These are phyloP conservation scores for Mortierella sp. DNA, from an alignment of 371 early-diverging fungal species.

Conservation along the genomic window DNA sequence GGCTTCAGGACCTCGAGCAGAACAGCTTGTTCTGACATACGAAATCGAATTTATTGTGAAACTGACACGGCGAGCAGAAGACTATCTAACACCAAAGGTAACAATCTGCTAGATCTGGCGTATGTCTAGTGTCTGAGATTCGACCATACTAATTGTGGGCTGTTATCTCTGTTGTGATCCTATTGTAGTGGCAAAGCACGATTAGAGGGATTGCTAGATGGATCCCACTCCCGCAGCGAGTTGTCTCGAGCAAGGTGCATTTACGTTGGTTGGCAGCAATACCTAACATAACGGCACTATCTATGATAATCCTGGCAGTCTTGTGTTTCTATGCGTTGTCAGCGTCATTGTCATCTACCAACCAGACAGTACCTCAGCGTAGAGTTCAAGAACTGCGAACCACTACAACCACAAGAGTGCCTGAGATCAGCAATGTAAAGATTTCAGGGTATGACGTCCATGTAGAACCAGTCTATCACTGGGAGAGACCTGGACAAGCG, in stretches of 20 bases:
- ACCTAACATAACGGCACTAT: conserved; percentile 36
- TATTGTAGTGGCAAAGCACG: conserved; percentile 23
- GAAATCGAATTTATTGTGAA: conserved; percentile 42
- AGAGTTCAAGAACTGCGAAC: neutral
- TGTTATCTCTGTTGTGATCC: neutral
- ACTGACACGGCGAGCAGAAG: conserved; percentile 26
- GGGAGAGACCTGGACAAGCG: conserved; percentile 38
- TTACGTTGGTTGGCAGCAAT: conserved; percentile 47
- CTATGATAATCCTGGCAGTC: conserved; percentile 27
- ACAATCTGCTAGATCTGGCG: too few relatives aligned
- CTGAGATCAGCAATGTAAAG: neutral
- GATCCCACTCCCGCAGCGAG: conserved; percentile 25
- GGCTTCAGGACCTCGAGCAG: conserved; percentile 22
- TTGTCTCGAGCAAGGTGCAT: conserved; percentile 29
- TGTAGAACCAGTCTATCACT: conserved; percentile 33
- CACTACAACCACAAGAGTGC: conserved; percentile 1
- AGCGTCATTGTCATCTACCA: conserved; percentile 7
- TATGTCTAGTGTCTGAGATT: neutral
- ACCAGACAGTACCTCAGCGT: neutral
- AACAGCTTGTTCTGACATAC: conserved; percentile 37
- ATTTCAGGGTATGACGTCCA: conserved; percentile 36
- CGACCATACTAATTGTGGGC: neutral
- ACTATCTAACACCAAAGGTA: conserved; percentile 39
- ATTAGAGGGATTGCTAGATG: neutral
- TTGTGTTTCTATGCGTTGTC: conserved; percentile 10